Percentiles rank a stretch among this genome's conserved stretches.
Conservation (phyloP, 768 basidiomycete species). For the Macrolepiota dolichaula region DNA sequence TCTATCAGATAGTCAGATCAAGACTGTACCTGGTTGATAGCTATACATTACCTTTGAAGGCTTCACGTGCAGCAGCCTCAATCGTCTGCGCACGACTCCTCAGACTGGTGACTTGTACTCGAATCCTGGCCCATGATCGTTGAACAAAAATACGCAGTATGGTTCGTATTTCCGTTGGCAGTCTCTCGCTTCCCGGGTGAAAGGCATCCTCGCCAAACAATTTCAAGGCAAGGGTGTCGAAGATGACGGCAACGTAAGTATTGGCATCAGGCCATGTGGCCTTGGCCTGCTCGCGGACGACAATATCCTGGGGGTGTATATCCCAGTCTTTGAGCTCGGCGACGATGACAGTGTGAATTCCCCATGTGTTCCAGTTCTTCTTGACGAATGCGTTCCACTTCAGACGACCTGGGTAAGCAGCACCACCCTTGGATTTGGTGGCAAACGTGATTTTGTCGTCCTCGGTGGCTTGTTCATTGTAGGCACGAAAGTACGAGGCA, state of each 20-base stretch:
- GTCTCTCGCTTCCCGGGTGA: background rate
- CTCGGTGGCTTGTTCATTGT: background rate
- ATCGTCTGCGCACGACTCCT: background rate
- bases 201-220: background rate
- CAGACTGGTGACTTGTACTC: background rate
- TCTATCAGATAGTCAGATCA: background rate
- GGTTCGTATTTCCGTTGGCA: background rate
- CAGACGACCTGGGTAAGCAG: background rate
- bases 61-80: background rate
- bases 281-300: background rate
- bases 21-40: background rate
- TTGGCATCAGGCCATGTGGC: background rate
- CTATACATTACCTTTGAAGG: background rate
- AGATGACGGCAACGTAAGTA: background rate
- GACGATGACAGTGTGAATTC: background rate
- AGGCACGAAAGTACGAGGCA: slow-evolving; percentile 14
- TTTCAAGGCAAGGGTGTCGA: background rate
- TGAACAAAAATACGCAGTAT: background rate
- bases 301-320: background rate
- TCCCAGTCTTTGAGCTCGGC: background rate
- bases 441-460: slow-evolving; percentile 14
- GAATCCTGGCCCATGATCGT: background rate
- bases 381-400: background rate
- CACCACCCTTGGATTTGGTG: background rate
- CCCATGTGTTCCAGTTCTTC: background rate